Evolutionary conservation across 2,329 filamentous ascomycete species (phyloP).

Genomic region (Tolypocladium capitatum): DNA sequence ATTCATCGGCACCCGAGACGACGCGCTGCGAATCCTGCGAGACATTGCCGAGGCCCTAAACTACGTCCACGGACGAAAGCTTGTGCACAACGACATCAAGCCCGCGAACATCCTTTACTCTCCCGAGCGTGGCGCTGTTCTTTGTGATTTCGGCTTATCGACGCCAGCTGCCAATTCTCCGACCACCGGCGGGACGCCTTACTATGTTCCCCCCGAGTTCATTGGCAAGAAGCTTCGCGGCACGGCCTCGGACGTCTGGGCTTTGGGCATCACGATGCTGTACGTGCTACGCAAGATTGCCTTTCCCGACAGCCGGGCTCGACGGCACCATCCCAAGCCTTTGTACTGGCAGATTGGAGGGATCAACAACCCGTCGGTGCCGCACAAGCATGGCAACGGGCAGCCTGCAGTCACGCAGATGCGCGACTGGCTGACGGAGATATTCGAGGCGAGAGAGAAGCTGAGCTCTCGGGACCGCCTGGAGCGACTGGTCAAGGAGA

Average conservation of each 20-base stretch:
- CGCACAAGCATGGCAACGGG: slow-evolving; percentile 21
- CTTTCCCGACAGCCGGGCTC: slow-evolving; percentile 38
- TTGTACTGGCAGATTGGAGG: slow-evolving; percentile 47
- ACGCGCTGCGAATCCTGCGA: slow-evolving; percentile 37
- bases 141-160: slow-evolving; percentile 48
- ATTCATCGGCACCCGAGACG: slow-evolving; percentile 35
- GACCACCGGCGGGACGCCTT: slow-evolving; percentile 43
- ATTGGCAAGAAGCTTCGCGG: slow-evolving; percentile 41
- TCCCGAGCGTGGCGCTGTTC: slow-evolving; percentile 41
- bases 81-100: slow-evolving; percentile 51
- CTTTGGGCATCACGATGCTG: slow-evolving; percentile 46
- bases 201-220: slow-evolving; percentile 49
- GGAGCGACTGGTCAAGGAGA: slow-evolving; percentile 38
- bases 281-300: slow-evolving; percentile 42
- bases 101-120: slow-evolving; percentile 49
- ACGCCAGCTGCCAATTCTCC: slow-evolving; percentile 31
- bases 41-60: slow-evolving; percentile 41
- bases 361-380: slow-evolving; percentile 28
- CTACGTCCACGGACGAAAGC: slow-evolving; percentile 39
- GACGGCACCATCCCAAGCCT: slow-evolving; percentile 32
- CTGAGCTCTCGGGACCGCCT: slow-evolving; percentile 34
- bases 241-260: slow-evolving; percentile 44
- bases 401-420: slow-evolving; percentile 35
- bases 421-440: slow-evolving; percentile 42
- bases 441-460: slow-evolving; percentile 32